phyloP scores from a whole-genome alignment of 2,329 filamentous ascomycete species.

The Phoma sp. region DNA sequence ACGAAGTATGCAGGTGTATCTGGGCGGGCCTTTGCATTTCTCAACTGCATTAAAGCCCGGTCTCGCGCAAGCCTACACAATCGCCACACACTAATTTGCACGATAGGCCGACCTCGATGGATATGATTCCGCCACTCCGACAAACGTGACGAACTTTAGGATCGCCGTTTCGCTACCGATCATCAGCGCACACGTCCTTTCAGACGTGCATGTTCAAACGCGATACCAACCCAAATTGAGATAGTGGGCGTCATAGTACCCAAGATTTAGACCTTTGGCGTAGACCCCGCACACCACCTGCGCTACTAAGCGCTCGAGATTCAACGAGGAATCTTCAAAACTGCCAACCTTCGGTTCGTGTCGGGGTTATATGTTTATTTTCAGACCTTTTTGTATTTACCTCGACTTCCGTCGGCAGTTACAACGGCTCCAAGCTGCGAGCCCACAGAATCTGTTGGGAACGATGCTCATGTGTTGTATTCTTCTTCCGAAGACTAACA shows the following conservation, averaged over 20 bases:
- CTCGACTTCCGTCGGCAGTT: not conserved
- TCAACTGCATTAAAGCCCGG: not conserved
- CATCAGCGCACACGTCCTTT: not conserved
- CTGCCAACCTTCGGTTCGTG: not conserved
- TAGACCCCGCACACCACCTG: constrained; percentile 7
- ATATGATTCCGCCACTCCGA: constrained; percentile 1
- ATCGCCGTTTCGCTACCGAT: constrained; percentile 18
- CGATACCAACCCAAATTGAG: not conserved
- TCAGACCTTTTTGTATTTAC: not conserved
- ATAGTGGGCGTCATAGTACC: not conserved
- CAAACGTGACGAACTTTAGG: not conserved
- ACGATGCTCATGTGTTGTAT: not conserved
- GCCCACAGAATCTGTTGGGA: not conserved
- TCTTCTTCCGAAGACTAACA: too few species aligned
- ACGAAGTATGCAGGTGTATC: not conserved
- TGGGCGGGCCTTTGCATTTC: not conserved
- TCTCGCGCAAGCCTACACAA: constrained; percentile 1
- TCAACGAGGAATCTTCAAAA: not conserved
- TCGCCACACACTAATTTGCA: not conserved
- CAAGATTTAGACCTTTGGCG: constrained; percentile 4
- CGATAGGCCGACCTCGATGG: constrained; percentile 4
- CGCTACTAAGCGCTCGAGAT: not conserved
- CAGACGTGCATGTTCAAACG: constrained; percentile 5
- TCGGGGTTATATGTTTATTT: not conserved
- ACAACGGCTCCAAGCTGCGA: not conserved